phyloP scores from a whole-genome alignment of 768 basidiomycete genomes.

The Agrocybe pediades region DNA sequence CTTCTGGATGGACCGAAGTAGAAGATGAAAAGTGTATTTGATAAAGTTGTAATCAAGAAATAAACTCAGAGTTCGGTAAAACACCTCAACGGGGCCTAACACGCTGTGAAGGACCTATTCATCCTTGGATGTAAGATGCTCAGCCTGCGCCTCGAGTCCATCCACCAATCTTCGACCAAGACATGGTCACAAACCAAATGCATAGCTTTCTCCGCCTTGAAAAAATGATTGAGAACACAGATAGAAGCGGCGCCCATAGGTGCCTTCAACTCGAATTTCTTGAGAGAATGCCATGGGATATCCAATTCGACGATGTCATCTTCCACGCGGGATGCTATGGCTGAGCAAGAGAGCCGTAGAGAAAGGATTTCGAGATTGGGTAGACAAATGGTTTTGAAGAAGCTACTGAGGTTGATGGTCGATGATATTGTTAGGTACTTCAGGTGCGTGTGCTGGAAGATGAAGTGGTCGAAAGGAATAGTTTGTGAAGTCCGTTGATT shows the following conservation, averaged over 20 bases:
- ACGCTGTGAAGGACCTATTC: neutral
- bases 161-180: neutral
- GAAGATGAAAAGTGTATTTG: too few species aligned
- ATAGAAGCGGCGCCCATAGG: neutral
- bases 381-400: neutral
- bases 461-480: neutral
- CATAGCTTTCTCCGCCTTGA: neutral
- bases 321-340: neutral
- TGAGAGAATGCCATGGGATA: neutral
- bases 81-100: too few species aligned
- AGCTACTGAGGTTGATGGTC: neutral
- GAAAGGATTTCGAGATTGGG: neutral
- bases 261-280: neutral
- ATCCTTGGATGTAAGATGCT: neutral
- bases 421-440: slow-evolving; percentile 1
- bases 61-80: too few species aligned
- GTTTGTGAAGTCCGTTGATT: neutral
- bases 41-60: too few species aligned
- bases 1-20: too few species aligned
- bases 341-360: neutral
- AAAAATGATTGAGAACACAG: neutral
- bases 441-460: neutral
- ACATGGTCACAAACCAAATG: neutral
- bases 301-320: neutral
- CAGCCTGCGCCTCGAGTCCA: neutral